These are phyloP conservation scores for Talaromyces ruber DNA, from an alignment of 495 filamentous ascomycete species.

Conservation along the genomic window DNA sequence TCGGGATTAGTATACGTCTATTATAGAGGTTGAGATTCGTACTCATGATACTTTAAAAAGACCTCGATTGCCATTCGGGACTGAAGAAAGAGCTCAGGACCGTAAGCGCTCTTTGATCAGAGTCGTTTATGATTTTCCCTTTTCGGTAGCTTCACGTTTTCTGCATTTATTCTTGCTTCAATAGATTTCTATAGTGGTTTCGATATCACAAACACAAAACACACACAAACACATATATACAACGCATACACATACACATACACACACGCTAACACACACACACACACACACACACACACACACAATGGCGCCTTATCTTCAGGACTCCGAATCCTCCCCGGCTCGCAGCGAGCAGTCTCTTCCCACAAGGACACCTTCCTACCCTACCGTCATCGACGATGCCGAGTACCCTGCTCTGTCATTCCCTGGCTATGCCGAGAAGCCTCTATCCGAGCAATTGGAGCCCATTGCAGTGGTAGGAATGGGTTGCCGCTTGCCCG, in stretches of 20 bases:
- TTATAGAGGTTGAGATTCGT: neutral
- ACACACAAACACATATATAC: neutral
- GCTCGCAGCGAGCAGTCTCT: neutral
- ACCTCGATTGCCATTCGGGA: neutral
- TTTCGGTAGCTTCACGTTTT: neutral
- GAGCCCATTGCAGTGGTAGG: slow-evolving; percentile 13
- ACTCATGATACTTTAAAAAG: neutral
- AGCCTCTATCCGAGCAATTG: slow-evolving; percentile 4
- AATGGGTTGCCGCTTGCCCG: slow-evolving; percentile 31
- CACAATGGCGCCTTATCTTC: neutral
- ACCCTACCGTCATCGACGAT: neutral
- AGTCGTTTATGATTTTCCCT: neutral
- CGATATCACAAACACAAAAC: neutral
- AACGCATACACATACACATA: neutral
- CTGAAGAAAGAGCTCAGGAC: neutral
- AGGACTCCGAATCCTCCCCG: neutral
- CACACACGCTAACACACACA: neutral
- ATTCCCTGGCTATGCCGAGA: neutral
- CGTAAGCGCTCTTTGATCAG: neutral
- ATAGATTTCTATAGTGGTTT: neutral
- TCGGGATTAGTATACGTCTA: neutral
- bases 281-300: neutral
- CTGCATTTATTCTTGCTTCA: neutral
- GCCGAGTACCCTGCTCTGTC: neutral
- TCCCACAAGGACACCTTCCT: neutral